A percentile compares a stretch with the other conserved stretches of the same genome.
Evolutionary conservation across 805 yeast species (phyloP).

Genomic region (Lachancea lanzarotensis): DNA sequence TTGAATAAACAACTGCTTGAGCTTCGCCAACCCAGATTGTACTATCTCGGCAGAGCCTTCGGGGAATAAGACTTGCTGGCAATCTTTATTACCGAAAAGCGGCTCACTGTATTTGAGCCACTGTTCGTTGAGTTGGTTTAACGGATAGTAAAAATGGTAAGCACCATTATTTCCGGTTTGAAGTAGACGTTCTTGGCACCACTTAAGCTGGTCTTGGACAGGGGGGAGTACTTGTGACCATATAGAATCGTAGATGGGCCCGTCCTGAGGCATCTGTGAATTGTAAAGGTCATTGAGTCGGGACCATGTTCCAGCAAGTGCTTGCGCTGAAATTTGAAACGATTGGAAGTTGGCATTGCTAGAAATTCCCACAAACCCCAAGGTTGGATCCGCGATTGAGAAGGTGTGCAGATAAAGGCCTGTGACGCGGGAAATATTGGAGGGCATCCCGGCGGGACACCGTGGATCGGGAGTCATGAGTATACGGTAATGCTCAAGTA

Average conservation of each 20-base stretch:
- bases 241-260: conserved; percentile 15
- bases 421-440: conserved; percentile 29
- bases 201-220: conserved; percentile 14
- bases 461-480: conserved; percentile 15
- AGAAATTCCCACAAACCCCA: conserved; percentile 38
- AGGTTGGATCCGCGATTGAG: conserved; percentile 40
- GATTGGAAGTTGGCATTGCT: conserved; percentile 21
- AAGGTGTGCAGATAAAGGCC: conserved; percentile 44
- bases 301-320: conserved; percentile 15
- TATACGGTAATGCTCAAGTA: conserved; percentile 14
- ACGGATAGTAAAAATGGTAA: conserved; percentile 17
- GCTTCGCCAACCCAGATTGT: conserved; percentile 10
- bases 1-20: conserved; percentile 1
- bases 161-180: conserved; percentile 16
- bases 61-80: conserved; percentile 11
- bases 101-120: conserved; percentile 14
- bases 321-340: conserved; percentile 16
- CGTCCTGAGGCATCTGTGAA: conserved; percentile 10
- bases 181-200: conserved; percentile 13
- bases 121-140: conserved; percentile 9
- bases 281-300: conserved; percentile 11
- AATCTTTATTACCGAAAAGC: conserved; percentile 7
- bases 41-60: conserved; percentile 10
- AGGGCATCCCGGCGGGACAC: conserved; percentile 10
- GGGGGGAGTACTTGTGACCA: conserved; percentile 19